phyloP scores from a whole-genome alignment of 306 rosid species.

The Cicer pinnatifidum region DNA sequence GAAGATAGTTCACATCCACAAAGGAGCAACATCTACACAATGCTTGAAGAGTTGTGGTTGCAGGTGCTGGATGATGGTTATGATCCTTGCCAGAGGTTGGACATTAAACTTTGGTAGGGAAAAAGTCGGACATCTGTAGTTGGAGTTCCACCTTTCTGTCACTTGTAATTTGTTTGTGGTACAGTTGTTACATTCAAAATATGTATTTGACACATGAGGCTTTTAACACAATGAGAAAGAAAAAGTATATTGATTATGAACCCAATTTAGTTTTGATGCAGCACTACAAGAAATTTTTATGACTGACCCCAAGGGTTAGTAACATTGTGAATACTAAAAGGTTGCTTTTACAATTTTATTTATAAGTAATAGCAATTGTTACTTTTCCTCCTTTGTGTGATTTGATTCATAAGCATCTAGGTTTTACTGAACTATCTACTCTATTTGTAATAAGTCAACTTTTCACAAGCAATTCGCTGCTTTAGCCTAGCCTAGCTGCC shows the following conservation, averaged over 20 bases:
- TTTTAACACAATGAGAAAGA: not conserved
- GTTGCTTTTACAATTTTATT: not conserved
- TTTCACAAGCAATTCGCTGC: too few relatives aligned
- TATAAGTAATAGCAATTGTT: not conserved
- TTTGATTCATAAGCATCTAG: not conserved
- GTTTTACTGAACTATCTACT: not conserved
- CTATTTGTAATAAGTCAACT: not conserved
- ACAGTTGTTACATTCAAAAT: not conserved
- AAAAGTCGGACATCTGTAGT: not conserved
- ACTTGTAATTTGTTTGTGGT: conserved; percentile 4
- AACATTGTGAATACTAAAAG: conserved; percentile 15
- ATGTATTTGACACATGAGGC: not conserved
- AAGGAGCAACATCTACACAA: conserved; percentile 53
- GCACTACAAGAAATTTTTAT: conserved; percentile 21
- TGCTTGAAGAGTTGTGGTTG: conserved; percentile 71
- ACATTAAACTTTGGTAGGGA: conserved; percentile 39
- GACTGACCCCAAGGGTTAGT: not conserved
- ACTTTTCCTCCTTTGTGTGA: not conserved
- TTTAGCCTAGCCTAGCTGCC: too few relatives aligned
- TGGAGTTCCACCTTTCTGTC: conserved; percentile 10
- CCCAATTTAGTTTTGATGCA: conserved; percentile 20
- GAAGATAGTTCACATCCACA: conserved; percentile 73
- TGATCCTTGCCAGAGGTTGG: conserved; percentile 52
- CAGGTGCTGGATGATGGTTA: conserved; percentile 65
- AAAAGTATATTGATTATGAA: not conserved